Percentiles rank a stretch among this genome's conserved stretches.
These are phyloP conservation scores for Oryza glaberrima DNA, from an alignment of 176 grass and related monocot genomes.

Conservation along the genomic window DNA sequence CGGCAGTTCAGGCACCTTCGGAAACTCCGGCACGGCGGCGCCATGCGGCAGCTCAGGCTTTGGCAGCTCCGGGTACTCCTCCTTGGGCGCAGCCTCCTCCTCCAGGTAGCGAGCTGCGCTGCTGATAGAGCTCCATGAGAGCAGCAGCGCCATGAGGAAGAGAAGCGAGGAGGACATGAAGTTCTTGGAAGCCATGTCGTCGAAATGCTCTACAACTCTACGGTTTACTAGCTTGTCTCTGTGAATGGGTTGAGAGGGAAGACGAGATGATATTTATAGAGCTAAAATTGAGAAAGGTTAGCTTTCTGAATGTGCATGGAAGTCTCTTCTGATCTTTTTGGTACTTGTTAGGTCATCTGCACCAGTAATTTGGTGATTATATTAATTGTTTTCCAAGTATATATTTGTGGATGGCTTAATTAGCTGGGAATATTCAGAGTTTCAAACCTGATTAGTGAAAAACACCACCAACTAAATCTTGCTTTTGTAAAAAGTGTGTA, in stretches of 20 bases:
- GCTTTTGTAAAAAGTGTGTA: neutral
- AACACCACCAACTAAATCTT: neutral
- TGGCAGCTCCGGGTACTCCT: neutral
- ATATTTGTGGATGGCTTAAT: neutral
- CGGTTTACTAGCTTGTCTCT: no score
- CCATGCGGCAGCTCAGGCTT: neutral
- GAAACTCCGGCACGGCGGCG: neutral
- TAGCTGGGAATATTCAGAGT: conserved; percentile 25
- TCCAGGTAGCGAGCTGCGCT: neutral
- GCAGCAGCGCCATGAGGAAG: neutral
- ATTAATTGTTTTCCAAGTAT: neutral
- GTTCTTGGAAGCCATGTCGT: neutral
- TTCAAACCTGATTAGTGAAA: neutral
- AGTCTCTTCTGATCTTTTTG: neutral
- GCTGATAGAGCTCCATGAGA: neutral
- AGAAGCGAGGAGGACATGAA: neutral
- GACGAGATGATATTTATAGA: neutral
- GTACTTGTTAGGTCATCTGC: neutral
- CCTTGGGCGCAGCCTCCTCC: neutral
- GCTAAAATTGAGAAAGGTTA: neutral
- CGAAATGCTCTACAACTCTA: neutral
- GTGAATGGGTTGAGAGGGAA: neutral
- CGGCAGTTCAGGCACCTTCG: neutral
- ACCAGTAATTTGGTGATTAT: neutral
- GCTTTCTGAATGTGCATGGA: neutral